phyloP scores from a whole-genome alignment of 441 rosid genomes.

The Brassica hybrid region DNA sequence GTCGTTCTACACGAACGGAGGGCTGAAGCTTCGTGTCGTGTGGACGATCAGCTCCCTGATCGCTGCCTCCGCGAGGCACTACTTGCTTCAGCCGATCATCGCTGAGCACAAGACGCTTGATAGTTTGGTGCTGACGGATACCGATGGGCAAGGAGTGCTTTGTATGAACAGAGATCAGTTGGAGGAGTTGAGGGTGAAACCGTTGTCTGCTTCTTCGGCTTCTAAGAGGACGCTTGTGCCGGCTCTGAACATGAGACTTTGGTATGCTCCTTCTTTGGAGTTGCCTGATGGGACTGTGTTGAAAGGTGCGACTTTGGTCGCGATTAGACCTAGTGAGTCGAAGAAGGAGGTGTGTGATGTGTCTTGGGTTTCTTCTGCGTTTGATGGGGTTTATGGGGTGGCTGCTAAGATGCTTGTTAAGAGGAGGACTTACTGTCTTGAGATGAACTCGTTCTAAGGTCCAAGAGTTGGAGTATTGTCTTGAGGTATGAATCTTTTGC shows the following conservation, averaged over 20 bases:
- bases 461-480: background rate
- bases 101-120: conserved; percentile 79
- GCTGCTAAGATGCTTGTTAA: conserved; percentile 83
- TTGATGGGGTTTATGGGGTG: conserved; percentile 77
- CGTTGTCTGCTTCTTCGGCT: conserved; percentile 77
- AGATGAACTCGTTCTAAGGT: conserved; percentile 86
- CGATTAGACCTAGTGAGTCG: conserved; percentile 73
- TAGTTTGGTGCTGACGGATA: conserved; percentile 72
- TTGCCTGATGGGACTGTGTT: conserved; percentile 74
- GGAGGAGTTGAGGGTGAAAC: conserved; percentile 84
- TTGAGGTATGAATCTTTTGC: conserved; percentile 46
- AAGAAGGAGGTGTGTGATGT: conserved; percentile 67
- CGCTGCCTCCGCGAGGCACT: conserved; percentile 91
- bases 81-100: conserved; percentile 80
- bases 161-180: conserved; percentile 84
- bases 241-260: conserved; percentile 82
- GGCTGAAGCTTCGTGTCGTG: conserved; percentile 82
- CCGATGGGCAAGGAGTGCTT: conserved; percentile 86
- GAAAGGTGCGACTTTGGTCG: conserved; percentile 85
- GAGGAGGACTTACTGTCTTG: conserved; percentile 85
- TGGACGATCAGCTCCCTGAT: conserved; percentile 93
- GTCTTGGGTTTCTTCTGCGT: conserved; percentile 74
- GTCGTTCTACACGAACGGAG: conserved; percentile 89
- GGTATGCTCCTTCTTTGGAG: conserved; percentile 86
- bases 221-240: conserved; percentile 94